Evolutionary conservation across 768 basidiomycete genomes (phyloP).

Genomic region (Hemileccinum rubropunctum): DNA sequence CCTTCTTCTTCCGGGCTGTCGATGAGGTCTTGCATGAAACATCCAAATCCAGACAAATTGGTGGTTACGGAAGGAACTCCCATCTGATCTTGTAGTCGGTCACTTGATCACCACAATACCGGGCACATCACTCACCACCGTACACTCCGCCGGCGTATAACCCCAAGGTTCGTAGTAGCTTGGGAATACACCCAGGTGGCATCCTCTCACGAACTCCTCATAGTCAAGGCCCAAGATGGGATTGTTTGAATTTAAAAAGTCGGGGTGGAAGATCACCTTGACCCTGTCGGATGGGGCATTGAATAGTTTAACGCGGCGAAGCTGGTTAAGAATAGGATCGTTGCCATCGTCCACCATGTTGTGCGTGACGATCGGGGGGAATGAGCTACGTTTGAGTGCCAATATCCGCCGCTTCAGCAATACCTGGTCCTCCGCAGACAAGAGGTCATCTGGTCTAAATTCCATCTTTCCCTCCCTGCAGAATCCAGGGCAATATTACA

Average conservation of each 20-base stretch:
- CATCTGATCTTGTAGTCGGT: conserved; percentile 56
- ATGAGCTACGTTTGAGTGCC: conserved; percentile 89
- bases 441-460: conserved; percentile 69
- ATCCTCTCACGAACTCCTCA: conserved; percentile 98
- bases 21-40: conserved; percentile 98
- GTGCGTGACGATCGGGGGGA: conserved; percentile 97
- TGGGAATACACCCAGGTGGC: conserved; percentile 98
- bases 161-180: conserved; percentile 98
- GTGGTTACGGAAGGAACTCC: conserved; percentile 97
- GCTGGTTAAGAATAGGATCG: conserved; percentile 94
- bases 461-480: conserved; percentile 69
- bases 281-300: conserved; percentile 87
- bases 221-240: conserved; percentile 97
- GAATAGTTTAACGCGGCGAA: conserved; percentile 92
- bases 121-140: conserved; percentile 64
- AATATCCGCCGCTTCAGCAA: conserved; percentile 95
- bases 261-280: conserved; percentile 97
- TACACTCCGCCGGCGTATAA: conserved; percentile 97
- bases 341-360: conserved; percentile 94
- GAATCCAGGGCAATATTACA: neutral
- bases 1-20: conserved; percentile 94
- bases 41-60: conserved; percentile 96
- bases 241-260: conserved; percentile 97
- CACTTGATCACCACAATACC: conserved; percentile 1
- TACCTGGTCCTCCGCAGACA: conserved; percentile 91